Base-by-base conservation (phyloP, 352 stramenopile species). In the Pythium aquatile region DNA sequence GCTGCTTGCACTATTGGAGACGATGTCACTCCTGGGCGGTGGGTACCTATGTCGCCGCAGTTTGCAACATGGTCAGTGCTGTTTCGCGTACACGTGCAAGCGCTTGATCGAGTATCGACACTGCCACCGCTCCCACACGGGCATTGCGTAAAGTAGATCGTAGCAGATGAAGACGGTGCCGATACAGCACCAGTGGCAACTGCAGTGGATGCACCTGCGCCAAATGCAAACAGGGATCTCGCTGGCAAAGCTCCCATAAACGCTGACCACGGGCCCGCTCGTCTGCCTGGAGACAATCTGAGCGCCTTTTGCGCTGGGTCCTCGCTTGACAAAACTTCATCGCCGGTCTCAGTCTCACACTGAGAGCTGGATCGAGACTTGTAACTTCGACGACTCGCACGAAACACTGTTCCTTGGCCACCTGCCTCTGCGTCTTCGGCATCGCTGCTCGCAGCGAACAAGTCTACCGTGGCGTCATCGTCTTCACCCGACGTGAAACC, bases 81-180 rank as follows among this genome's bases (percentile, higher is more conserved):
- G 17, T 16, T 30, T 29, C 44, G 44, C 17, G 44, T 51, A 29
- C 44, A 51, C n/a, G 44, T 51, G 20, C 44, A 51, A 2, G 44
- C 29, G 16, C 11, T 29, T n/a, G 44, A 29, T 29, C 13, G 39
- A 24, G 16, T 29, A 29, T 51, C 44, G 5, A 16, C 44, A 29
- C 44, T 29, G 5, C 7, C 20, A 14, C 20, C 20, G 9, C 44
- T 51, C 6, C 44, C 44, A 51, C 62, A 63, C 24, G 62, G 46
- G 29, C 62, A 68, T n/a, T 32, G 48, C 30, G 30, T 56, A 24
- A 69, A 69, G 63, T 69, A 69, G 14, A 69, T 69, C 1, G 56
- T 69, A 8, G 63, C 63, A 11, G 63, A 60, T 1, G 63, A 64
- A 4, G 62, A 63, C 13, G 62, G 44, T 2, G 55, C 28, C 6